Percentiles rank a stretch among this genome's conserved stretches.
phyloP scores from a whole-genome alignment of 495 filamentous ascomycete genomes.

The Penicillium coprophilum region DNA sequence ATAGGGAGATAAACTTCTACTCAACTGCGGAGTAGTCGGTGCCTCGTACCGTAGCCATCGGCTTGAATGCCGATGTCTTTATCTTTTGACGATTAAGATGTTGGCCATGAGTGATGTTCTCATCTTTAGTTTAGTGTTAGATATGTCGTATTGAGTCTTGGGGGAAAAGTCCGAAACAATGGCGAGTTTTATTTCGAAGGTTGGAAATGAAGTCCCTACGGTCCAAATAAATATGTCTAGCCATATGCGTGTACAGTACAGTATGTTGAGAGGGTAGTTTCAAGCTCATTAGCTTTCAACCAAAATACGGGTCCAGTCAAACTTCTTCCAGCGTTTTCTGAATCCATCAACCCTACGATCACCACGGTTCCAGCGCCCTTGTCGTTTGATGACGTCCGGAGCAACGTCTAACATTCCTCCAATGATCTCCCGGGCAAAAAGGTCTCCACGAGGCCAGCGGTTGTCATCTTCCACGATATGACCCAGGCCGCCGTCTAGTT shows the following conservation, averaged over 20 bases:
- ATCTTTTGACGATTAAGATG: not conserved
- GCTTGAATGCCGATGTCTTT: not conserved
- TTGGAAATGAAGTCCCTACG: not conserved
- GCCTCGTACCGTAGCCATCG: not conserved
- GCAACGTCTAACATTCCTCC: constrained; percentile 90
- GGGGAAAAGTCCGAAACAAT: no score
- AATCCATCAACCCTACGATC: constrained; percentile 77
- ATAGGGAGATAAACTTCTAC: not conserved
- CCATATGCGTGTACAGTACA: constrained; percentile 7
- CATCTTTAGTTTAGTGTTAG: not conserved
- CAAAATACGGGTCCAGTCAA: constrained; percentile 92
- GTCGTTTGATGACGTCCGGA: constrained; percentile 81
- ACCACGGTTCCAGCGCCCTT: constrained; percentile 80
- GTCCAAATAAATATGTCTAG: not conserved
- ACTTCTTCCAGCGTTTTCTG: constrained; percentile 83
- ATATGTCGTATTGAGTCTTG: not conserved
- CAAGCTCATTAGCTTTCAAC: constrained; percentile 43
- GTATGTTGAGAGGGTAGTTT: not conserved
- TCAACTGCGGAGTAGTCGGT: not conserved
- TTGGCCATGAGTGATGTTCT: not conserved
- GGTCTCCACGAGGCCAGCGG: constrained; percentile 87
- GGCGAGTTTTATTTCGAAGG: not conserved
- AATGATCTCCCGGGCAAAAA: constrained; percentile 89
- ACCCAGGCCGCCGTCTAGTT: constrained; percentile 85
- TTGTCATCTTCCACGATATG: constrained; percentile 88